A percentile compares a stretch with the other conserved stretches of the same genome.
phyloP scores from a whole-genome alignment of 352 stramenopile genomes.

The Pilasporangium apinafurcum region DNA sequence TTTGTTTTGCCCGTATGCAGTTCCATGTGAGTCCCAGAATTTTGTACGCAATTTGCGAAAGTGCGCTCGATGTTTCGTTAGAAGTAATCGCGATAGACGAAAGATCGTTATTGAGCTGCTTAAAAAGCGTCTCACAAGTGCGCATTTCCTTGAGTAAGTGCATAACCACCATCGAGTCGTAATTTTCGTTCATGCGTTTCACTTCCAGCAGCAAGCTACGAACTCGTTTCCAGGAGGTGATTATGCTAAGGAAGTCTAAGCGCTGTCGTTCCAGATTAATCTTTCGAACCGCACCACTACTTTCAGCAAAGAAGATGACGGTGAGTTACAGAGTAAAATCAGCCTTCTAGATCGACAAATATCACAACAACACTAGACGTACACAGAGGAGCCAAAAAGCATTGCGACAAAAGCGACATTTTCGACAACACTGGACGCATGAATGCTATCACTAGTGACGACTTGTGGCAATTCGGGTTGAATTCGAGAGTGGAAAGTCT shows the following conservation, averaged over 20 bases:
- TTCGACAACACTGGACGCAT: conserved; percentile 46
- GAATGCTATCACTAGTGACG: conserved; percentile 68
- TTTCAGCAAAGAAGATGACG: not conserved
- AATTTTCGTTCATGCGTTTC: conserved; percentile 71
- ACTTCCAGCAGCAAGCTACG: conserved; percentile 46
- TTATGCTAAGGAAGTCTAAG: conserved; percentile 51
- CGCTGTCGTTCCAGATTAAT: conserved; percentile 63
- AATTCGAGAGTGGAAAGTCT: conserved; percentile 56
- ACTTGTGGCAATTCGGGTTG: conserved; percentile 59
- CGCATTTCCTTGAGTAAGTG: conserved; percentile 81
- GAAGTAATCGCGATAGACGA: conserved; percentile 52
- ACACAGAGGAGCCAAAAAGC: conserved; percentile 68
- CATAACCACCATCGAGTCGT: conserved; percentile 59
- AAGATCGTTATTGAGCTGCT: conserved; percentile 65
- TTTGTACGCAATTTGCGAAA: conserved; percentile 67
- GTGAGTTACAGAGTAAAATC: not conserved
- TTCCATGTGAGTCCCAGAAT: conserved; percentile 58
- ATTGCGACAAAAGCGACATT: conserved; percentile 78
- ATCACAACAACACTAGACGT: conserved; percentile 5
- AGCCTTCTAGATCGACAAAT: not conserved
- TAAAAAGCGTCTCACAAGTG: conserved; percentile 68
- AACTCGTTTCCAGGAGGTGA: conserved; percentile 81
- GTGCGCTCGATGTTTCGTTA: conserved; percentile 63
- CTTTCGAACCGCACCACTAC: conserved; percentile 33
- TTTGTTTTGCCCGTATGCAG: conserved; percentile 30